Evolutionary conservation across 1,284 basidiomycete species (phyloP), one percentile per base, ranked within the genome.

Genomic region (Cryptococcus depauperatus): DNA sequence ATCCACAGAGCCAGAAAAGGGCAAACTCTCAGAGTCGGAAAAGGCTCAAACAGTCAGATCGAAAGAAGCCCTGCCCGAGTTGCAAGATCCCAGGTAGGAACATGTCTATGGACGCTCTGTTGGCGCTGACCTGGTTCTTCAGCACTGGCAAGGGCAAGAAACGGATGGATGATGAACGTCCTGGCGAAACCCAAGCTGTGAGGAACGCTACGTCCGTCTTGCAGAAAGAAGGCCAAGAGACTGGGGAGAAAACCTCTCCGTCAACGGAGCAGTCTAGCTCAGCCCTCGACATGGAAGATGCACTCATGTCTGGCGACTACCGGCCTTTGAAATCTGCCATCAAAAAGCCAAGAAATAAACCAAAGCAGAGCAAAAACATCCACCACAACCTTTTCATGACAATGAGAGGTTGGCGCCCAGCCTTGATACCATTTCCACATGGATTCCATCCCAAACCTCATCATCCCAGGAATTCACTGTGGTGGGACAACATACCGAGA

Each of bases 311-410:
- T 27, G 62, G 62, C 19, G 62, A 64, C 33, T 55, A 56, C 37
- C 41, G 56, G 23, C 58, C 61, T 3, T 52, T 65, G 29, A 56
- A 55, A 38, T 61, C 61, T 11, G 54, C 44, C 2, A 35, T 65
- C 34, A 65, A 65, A 45, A 65, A 63, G 40, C 54, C 55, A 3
- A 61, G 54, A 32, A 60, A 57, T 45, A 62, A 63, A 44, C 54
- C 57, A 6, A 43, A 52, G 11, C 58, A 62, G 41, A 35, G 38
- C 11, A 59, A 61, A 37, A 62, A 62, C 34, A 55, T 59, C 23
- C 59, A 62, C 35, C 59, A 61, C 34, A 65, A 65, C 34, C 57
- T 56, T 43, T 62, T 62, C 39, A 46, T 65, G 48, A 62, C 61
- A 7, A 65, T 62, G 61, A 33, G 59, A 19, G 62, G 62, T 0